Evolutionary conservation across 2,329 filamentous ascomycete species (phyloP).

Genomic region (Drechslerella coelobrocha): DNA sequence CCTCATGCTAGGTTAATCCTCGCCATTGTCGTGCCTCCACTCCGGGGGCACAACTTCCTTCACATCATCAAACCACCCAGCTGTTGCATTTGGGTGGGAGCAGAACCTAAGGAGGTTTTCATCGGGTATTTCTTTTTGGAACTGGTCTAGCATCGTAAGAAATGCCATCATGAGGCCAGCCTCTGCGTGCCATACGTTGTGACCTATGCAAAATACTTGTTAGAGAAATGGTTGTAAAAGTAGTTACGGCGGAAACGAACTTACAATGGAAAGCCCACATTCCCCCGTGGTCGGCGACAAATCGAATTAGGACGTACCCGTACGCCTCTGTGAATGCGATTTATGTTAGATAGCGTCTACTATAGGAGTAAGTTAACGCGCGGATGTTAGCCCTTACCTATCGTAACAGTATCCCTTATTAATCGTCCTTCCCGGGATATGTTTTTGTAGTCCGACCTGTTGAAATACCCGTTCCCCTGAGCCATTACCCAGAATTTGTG

Average conservation of each 20-base stretch:
- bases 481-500: slow-evolving; percentile 71
- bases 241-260: neutral
- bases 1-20: slow-evolving; percentile 9
- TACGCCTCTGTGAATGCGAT: slow-evolving; percentile 61
- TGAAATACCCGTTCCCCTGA: slow-evolving; percentile 52
- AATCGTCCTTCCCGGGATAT: slow-evolving; percentile 38
- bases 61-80: slow-evolving; percentile 34
- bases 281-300: slow-evolving; percentile 67
- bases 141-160: slow-evolving; percentile 61
- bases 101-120: slow-evolving; percentile 62
- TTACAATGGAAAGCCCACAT: slow-evolving; percentile 67
- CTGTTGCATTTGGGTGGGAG: slow-evolving; percentile 47
- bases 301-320: slow-evolving; percentile 65
- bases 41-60: slow-evolving; percentile 33
- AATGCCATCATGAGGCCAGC: slow-evolving; percentile 69
- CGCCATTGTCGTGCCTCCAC: slow-evolving; percentile 42
- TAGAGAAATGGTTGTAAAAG: neutral
- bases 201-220: slow-evolving; percentile 53
- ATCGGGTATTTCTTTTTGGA: slow-evolving; percentile 61
- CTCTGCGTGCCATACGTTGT: slow-evolving; percentile 67
- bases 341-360: slow-evolving; percentile 50
- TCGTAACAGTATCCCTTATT: slow-evolving; percentile 53
- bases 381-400: slow-evolving; percentile 20
- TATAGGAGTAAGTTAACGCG: slow-evolving; percentile 30
- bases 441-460: slow-evolving; percentile 44